Evolutionary conservation across 1,139 yeast genomes (phyloP), one percentile per base, ranked within the genome.

Genomic region (Geotrichum restrictum): DNA sequence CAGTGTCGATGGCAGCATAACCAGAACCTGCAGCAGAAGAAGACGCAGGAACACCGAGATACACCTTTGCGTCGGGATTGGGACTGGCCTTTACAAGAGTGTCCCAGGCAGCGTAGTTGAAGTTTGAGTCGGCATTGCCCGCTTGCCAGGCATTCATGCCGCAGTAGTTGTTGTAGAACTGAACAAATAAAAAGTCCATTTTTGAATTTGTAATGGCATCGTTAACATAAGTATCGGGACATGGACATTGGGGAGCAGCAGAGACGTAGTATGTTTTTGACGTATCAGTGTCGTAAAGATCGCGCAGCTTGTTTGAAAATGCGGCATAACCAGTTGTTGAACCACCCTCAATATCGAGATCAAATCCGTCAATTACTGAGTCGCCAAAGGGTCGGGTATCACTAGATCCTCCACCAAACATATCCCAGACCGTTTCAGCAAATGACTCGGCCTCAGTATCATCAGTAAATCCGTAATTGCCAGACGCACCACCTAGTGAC

Each of bases 211-310:
- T 73, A 61, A 91, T 70, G 37, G 85, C 71, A 52, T 81, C 80
- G 57, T 95, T 95, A 43, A 85, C 82, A 43, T 86, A 81, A 6
- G 84, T 88, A 72, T 91, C 98, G 19, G 97, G 98, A 67, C 83
- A 87, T 18, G 84, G 86, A 74, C 98, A 91, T 74, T 91, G 98
- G 27, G 98, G 98, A 59, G 98, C 95, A 58, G 96, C 96, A 51
- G 95, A 81, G 48, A 91, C 73, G 68, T 86, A 89, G 72, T 86
- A 91, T 14, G 69, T 64, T 68, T 62, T 64, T 51, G 62, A 55
- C 41, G 69, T 83, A 21, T 72, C 66, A 16, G 62, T 49, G 31
- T 72, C 71, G 62, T 79, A 88, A 56, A 79, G 73, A 13, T 66
- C 62, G 73, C 93, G 82, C 62, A 91, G 75, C 59, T 63, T 58